A percentile compares a stretch with the other conserved stretches of the same genome.
Conservation (phyloP, 2,329 filamentous ascomycete genomes). For the Colletotrichum tamarilloi region DNA sequence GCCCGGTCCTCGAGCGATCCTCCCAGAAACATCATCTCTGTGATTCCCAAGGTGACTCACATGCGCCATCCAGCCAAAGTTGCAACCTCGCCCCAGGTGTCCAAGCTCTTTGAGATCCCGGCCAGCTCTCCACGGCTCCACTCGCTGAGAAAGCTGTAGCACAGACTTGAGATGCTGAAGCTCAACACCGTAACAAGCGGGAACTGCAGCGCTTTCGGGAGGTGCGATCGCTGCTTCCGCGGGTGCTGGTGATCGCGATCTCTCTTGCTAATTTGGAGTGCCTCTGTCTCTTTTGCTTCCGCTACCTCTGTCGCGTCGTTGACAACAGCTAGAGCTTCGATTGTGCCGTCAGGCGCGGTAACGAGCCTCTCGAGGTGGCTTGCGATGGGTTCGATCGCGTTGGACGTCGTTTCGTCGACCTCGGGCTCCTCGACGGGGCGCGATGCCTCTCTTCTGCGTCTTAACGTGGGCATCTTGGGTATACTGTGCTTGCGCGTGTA, state of each 20-base stretch:
- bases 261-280: constrained; percentile 22
- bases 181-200: constrained; percentile 64
- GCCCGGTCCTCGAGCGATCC: background rate
- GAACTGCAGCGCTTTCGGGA: constrained; percentile 61
- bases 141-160: constrained; percentile 71
- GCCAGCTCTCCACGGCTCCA: constrained; percentile 75
- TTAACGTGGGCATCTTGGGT: constrained; percentile 31
- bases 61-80: constrained; percentile 64
- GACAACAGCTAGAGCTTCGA: constrained; percentile 35
- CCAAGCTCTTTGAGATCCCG: constrained; percentile 71
- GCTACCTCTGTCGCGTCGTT: constrained; percentile 31
- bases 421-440: constrained; percentile 12
- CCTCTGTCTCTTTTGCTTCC: constrained; percentile 11
- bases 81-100: constrained; percentile 71
- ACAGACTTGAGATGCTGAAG: constrained; percentile 70
- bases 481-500: background rate
- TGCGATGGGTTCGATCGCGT: constrained; percentile 35
- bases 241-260: constrained; percentile 29
- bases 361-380: constrained; percentile 33
- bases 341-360: constrained; percentile 27
- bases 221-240: constrained; percentile 42
- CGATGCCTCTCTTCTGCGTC: constrained; percentile 29
- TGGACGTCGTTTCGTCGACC: constrained; percentile 28
- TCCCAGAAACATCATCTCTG: background rate
- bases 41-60: constrained; percentile 53